Conservation (phyloP, 2,329 filamentous ascomycete species). For the Sarocladium strictum region DNA sequence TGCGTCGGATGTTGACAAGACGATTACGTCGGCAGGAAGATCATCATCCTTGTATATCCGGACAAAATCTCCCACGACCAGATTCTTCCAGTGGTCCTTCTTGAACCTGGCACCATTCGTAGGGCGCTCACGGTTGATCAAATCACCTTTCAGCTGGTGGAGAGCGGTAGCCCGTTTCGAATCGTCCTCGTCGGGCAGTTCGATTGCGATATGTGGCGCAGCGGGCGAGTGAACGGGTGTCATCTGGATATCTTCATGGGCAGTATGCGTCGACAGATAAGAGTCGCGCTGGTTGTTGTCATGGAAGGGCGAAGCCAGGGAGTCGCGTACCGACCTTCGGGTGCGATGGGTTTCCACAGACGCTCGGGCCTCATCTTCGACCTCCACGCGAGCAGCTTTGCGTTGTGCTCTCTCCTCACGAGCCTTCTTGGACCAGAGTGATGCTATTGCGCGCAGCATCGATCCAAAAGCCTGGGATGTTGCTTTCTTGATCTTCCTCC, state of each 20-base stretch:
- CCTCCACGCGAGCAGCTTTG: conserved; percentile 35
- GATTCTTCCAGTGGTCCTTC: conserved; percentile 89
- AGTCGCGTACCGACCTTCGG: conserved; percentile 29
- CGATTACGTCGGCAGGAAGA: conserved; percentile 86
- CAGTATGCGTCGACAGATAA: conserved; percentile 35
- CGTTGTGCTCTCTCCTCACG: conserved; percentile 41
- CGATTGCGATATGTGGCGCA: conserved; percentile 27
- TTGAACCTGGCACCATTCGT: conserved; percentile 76
- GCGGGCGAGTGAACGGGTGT: conserved; percentile 84
- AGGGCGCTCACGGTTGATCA: conserved; percentile 67
- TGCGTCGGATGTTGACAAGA: conserved; percentile 85
- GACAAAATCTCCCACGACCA: conserved; percentile 93
- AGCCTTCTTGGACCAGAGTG: conserved; percentile 46
- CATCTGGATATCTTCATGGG: conserved; percentile 80
- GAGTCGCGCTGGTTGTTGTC: conserved; percentile 39
- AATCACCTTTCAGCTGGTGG: conserved; percentile 42
- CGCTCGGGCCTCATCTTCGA: conserved; percentile 50
- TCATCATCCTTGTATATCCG: conserved; percentile 95
- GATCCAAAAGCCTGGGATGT: conserved; percentile 56
- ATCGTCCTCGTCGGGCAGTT: conserved; percentile 32
- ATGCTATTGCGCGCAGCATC: conserved; percentile 42
- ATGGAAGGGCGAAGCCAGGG: conserved; percentile 44
- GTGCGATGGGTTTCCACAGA: conserved; percentile 42
- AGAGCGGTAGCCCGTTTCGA: conserved; percentile 30
- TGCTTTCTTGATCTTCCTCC: conserved; percentile 89